These are phyloP conservation scores for Erigeron philadelphicus DNA, from an alignment of 140 eudicot genomes.

Conservation along the genomic window DNA sequence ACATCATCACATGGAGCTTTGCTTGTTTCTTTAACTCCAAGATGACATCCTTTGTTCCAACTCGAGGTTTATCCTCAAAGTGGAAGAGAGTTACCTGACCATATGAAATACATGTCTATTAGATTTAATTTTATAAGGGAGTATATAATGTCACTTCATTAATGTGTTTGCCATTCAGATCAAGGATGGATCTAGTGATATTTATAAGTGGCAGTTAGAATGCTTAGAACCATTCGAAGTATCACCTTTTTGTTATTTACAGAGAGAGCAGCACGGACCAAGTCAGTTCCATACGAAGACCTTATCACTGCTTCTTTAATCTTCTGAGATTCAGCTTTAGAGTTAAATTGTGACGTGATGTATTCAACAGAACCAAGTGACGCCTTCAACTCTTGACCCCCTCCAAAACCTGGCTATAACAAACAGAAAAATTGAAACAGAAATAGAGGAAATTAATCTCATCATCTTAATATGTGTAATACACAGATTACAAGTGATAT, in stretches of 20 bases:
- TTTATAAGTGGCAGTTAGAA: neutral
- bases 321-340: conserved; percentile 64
- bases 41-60: conserved; percentile 67
- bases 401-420: conserved; percentile 82
- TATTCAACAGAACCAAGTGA: conserved; percentile 92
- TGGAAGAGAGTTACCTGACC: conserved; percentile 83
- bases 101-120: conserved; percentile 11
- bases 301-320: conserved; percentile 65
- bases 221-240: neutral
- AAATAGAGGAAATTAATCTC: neutral
- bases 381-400: conserved; percentile 72
- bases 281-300: conserved; percentile 73
- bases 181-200: neutral
- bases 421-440: conserved; percentile 15
- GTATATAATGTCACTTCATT: neutral
- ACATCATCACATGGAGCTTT: conserved; percentile 84
- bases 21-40: conserved; percentile 56
- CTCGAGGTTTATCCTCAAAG: conserved; percentile 84
- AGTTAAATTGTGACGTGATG: conserved; percentile 67
- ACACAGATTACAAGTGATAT: neutral
- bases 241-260: conserved; percentile 71
- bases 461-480: neutral
- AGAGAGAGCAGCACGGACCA: conserved; percentile 90
- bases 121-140: neutral
- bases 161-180: neutral